Conservation (phyloP, 1,139 yeast genomes). For the Arxiozyma heterogenica region DNA sequence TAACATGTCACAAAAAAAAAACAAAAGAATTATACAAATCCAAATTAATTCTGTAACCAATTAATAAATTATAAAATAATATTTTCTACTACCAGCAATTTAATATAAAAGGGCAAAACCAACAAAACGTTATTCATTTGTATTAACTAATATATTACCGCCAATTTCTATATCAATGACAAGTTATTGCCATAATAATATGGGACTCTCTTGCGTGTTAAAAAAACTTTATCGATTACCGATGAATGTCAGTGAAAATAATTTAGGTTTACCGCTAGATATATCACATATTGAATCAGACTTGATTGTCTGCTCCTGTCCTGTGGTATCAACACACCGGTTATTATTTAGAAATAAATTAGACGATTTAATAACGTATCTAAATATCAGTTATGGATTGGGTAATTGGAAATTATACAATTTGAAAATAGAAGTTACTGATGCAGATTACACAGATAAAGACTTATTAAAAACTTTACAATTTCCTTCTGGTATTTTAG, state of each 20-base stretch:
- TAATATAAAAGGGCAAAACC: neutral
- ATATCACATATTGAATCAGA: conserved; percentile 54
- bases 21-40: too few relatives aligned
- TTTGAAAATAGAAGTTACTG: conserved; percentile 51
- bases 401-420: conserved; percentile 67
- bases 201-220: conserved; percentile 6
- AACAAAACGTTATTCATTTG: neutral
- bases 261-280: conserved; percentile 38
- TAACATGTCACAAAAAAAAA: neutral
- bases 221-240: conserved; percentile 19
- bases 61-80: too few relatives aligned
- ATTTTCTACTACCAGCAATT: neutral
- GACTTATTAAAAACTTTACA: conserved; percentile 14
- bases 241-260: conserved; percentile 19
- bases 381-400: conserved; percentile 40
- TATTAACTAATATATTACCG: neutral
- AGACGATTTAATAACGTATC: conserved; percentile 41
- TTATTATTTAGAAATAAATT: conserved; percentile 40
- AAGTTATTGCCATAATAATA: neutral
- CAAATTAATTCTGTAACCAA: neutral
- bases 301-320: conserved; percentile 52
- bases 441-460: conserved; percentile 41
- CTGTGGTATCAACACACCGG: neutral
- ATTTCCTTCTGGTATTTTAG: neutral
- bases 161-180: neutral